Conservation (phyloP, 495 filamentous ascomycete genomes). For the Gamarada debralockiae region DNA sequence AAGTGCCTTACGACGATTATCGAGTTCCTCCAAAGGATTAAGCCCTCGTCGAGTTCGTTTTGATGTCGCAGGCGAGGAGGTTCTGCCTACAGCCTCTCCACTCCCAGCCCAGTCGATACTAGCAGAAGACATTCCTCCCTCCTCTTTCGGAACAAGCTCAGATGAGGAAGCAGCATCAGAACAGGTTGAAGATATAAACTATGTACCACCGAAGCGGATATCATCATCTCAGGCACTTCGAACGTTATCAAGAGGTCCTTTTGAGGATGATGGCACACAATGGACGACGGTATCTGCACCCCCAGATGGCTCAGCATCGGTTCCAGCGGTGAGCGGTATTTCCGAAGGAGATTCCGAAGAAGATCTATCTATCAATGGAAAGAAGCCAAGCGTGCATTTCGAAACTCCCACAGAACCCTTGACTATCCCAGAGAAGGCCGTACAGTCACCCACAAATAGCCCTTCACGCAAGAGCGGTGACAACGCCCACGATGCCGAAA, state of each 20-base stretch:
- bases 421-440: not conserved
- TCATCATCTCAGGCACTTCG: constrained; percentile 26
- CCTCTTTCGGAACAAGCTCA: constrained; percentile 1
- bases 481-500: constrained; percentile 12
- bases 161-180: constrained; percentile 19
- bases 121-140: not conserved
- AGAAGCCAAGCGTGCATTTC: not conserved
- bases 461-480: not conserved
- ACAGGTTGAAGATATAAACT: constrained; percentile 20
- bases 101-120: constrained; percentile 19
- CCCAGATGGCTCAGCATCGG: constrained; percentile 23
- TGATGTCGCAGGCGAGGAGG: constrained; percentile 46
- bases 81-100: constrained; percentile 47
- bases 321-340: constrained; percentile 4
- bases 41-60: constrained; percentile 53
- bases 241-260: constrained; percentile 23
- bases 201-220: constrained; percentile 22
- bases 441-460: not conserved
- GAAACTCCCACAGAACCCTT: not conserved
- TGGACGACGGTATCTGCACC: constrained; percentile 29
- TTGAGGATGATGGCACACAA: constrained; percentile 26
- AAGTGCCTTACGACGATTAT: constrained; percentile 47
- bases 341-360: not conserved
- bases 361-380: not conserved
- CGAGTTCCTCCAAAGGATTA: constrained; percentile 34